Conservation (phyloP, 176 grass and related monocot genomes). For the Urochloa ruziziensis region DNA sequence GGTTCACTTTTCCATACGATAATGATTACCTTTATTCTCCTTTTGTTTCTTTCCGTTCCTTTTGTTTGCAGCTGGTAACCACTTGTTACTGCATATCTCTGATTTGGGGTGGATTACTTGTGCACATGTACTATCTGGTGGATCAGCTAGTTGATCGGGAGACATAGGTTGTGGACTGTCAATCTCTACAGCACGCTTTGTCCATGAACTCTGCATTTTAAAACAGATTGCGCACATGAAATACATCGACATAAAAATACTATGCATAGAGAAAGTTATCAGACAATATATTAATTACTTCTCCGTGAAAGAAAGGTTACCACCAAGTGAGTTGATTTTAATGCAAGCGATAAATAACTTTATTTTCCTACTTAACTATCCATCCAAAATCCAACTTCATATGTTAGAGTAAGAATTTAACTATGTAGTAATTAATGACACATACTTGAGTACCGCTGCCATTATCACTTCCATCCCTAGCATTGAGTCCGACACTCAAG, state of each 20-base stretch:
- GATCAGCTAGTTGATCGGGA: slow-evolving; percentile 58
- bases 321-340: not conserved
- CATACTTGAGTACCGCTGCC: slow-evolving; percentile 86
- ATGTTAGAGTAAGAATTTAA: slow-evolving; percentile 11
- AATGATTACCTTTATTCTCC: slow-evolving; percentile 64
- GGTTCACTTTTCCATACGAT: slow-evolving; percentile 27
- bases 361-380: not conserved
- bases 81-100: slow-evolving; percentile 66
- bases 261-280: not conserved
- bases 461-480: slow-evolving; percentile 86
- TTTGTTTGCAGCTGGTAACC: slow-evolving; percentile 48
- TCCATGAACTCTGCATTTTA: slow-evolving; percentile 88
- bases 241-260: slow-evolving; percentile 6
- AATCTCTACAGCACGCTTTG: slow-evolving; percentile 74
- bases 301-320: not conserved
- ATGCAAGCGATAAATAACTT: not conserved
- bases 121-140: slow-evolving; percentile 83
- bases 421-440: slow-evolving; percentile 2
- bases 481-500: slow-evolving; percentile 55
- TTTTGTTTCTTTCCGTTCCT: slow-evolving; percentile 50
- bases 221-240: slow-evolving; percentile 24
- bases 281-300: not conserved
- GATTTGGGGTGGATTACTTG: slow-evolving; percentile 80
- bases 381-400: not conserved
- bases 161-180: slow-evolving; percentile 67